A percentile compares a stretch with the other conserved stretches of the same genome.
Conservation (phyloP, 345 rosid species). For the Lepidium didymum region DNA sequence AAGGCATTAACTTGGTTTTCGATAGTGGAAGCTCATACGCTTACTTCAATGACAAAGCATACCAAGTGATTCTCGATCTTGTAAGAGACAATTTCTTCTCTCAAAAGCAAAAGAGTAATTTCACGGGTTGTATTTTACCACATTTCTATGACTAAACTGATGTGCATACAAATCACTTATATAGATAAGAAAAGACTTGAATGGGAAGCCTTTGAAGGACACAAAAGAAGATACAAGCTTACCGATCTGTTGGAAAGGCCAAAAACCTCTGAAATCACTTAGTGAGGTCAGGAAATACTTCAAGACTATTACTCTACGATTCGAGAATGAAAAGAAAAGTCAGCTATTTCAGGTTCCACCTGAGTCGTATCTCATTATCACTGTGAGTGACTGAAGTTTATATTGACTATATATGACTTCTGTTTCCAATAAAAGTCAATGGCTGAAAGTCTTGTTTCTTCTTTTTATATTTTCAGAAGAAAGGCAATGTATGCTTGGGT, state of each 20-base stretch:
- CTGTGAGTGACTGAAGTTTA: constrained; percentile 39
- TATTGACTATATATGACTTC: background rate
- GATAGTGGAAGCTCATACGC: constrained; percentile 96
- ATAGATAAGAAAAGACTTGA: constrained; percentile 20
- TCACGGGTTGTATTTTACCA: background rate
- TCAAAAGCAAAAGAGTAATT: background rate
- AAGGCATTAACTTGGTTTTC: constrained; percentile 46
- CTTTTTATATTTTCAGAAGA: constrained; percentile 30
- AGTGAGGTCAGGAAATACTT: constrained; percentile 48
- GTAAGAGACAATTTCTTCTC: constrained; percentile 30
- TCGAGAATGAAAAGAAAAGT: constrained; percentile 37
- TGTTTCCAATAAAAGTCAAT: background rate
- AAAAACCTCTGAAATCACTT: constrained; percentile 43
- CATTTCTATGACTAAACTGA: background rate
- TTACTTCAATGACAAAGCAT: constrained; percentile 53
- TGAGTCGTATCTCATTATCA: constrained; percentile 64
- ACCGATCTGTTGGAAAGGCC: constrained; percentile 81
- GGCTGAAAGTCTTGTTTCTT: constrained; percentile 10
- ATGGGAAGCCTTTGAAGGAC: constrained; percentile 45
- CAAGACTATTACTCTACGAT: constrained; percentile 49
- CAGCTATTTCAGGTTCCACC: constrained; percentile 55
- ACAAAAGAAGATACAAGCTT: constrained; percentile 55
- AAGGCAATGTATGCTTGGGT: constrained; percentile 81
- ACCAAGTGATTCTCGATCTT: constrained; percentile 44
- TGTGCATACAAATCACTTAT: background rate